phyloP scores from a whole-genome alignment of 2,329 filamentous ascomycete genomes.

The Colletotrichum scovillei region DNA sequence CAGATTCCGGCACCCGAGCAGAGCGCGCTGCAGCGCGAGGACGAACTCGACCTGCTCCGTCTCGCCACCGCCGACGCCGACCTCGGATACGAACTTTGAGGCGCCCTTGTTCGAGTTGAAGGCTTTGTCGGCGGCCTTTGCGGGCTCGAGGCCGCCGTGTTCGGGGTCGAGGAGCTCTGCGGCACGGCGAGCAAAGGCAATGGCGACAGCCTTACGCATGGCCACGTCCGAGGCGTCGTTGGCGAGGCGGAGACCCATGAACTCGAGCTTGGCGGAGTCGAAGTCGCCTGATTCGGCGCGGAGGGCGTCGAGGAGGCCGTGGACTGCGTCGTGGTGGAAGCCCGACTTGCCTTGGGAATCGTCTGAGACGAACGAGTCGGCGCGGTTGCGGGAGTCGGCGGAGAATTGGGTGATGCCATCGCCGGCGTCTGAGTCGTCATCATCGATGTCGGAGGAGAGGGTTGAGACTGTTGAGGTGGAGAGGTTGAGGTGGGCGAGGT shows the following conservation, averaged over 20 bases:
- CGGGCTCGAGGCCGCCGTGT: constrained; percentile 65
- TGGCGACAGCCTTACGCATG: constrained; percentile 86
- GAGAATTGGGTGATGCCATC: constrained; percentile 63
- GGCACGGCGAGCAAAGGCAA: constrained; percentile 85
- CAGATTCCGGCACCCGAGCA: constrained; percentile 72
- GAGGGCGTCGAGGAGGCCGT: constrained; percentile 87
- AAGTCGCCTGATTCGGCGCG: constrained; percentile 82
- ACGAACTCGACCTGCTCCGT: constrained; percentile 89
- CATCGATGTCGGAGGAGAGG: constrained; percentile 72
- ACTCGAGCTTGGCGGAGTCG: constrained; percentile 85
- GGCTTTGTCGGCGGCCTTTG: constrained; percentile 72
- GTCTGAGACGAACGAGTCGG: constrained; percentile 79
- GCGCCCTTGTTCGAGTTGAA: constrained; percentile 67
- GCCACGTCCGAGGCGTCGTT: constrained; percentile 91
- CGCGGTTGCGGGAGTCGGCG: constrained; percentile 71
- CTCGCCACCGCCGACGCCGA: constrained; percentile 72
- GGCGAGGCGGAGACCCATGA: constrained; percentile 91
- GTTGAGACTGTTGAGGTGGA: constrained; percentile 68
- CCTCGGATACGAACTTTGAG: constrained; percentile 66
- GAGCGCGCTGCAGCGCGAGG: constrained; percentile 82
- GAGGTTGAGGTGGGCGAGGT: constrained; percentile 62
- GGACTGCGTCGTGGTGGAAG: constrained; percentile 90
- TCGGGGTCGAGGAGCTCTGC: constrained; percentile 71
- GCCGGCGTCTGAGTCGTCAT: constrained; percentile 74
- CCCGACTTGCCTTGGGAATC: constrained; percentile 70